Base-by-base conservation (phyloP, 2,329 filamentous ascomycete species). In the Cadophora sp. region DNA sequence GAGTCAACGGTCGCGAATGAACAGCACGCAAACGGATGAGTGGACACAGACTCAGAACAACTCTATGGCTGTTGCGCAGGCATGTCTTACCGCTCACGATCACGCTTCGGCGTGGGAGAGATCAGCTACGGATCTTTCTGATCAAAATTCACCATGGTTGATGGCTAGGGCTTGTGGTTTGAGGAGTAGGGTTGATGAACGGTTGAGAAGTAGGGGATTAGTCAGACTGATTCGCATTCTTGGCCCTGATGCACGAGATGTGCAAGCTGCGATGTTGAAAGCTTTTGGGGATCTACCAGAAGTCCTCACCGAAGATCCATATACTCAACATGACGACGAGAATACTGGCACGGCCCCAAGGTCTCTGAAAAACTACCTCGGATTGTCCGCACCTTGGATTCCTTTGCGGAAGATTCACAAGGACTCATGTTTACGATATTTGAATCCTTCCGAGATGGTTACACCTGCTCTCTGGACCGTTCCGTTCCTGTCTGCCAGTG, bases 351-450 rank as follows among this genome's bases (percentile, higher is more conserved):
- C 64, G 0, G 67, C 74, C 13, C 74, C 75, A 1, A 55, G 66
- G 16, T 62, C 65, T 13, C 53, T 76, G 43, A 69, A 64, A 11
- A 64, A 68, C 6, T 77, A 73, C 68, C 70, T 73, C 48, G 91
- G 89, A 6, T 81, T 94, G 20, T 84, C 85, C 63, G 88, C 90
- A 51, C 79, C 86, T 0, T 93, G 91, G 85, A 84, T 94, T n/a
- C 92, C 92, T 5, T 81, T 95, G 20, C 87, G 91, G 60, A 94
- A 94, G 76, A 81, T 93, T 2, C 87, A 91, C 75, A 93, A 91
- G 74, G 90, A 93, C 66, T 89, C 89, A 0, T 85, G 88, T 30
- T 83, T 95, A 7, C 87, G 88, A 1, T 94, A 94, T 72, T 82
- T 94, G 13, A 86, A 85, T 6, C 88, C 87, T 1, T 82, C 87